A percentile compares a stretch with the other conserved stretches of the same genome.
Evolutionary conservation across 495 filamentous ascomycete genomes (phyloP).

Genomic region (Chaetomium fimeti): DNA sequence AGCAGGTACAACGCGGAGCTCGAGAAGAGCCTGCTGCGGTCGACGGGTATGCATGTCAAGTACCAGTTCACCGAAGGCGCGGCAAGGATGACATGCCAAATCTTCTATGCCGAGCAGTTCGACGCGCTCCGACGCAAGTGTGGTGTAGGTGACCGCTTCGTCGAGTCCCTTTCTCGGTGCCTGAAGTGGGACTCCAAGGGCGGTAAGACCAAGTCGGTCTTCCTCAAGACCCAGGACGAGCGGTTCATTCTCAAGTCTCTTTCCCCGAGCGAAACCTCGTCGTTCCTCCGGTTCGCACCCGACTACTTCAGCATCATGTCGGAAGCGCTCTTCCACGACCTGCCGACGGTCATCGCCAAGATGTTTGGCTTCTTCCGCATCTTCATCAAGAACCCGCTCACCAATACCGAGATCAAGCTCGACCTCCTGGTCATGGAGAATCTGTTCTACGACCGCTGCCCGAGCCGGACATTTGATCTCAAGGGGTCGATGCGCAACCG

Average conservation of each 20-base stretch:
- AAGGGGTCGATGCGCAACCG: slow-evolving; percentile 99
- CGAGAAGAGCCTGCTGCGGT: slow-evolving; percentile 72
- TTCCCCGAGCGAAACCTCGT: slow-evolving; percentile 83
- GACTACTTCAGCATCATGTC: slow-evolving; percentile 98
- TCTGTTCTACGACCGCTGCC: slow-evolving; percentile 91
- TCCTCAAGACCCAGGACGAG: slow-evolving; percentile 94
- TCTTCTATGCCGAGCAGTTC: slow-evolving; percentile 97
- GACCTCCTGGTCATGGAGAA: slow-evolving; percentile 98
- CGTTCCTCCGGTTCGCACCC: slow-evolving; percentile 91
- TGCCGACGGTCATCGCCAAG: slow-evolving; percentile 96
- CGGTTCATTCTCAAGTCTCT: slow-evolving; percentile 79
- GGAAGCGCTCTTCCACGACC: slow-evolving; percentile 90
- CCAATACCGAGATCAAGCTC: slow-evolving; percentile 91
- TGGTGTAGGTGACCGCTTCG: slow-evolving; percentile 86
- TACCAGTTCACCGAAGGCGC: slow-evolving; percentile 90
- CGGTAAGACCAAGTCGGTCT: slow-evolving; percentile 97
- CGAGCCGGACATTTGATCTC: slow-evolving; percentile 92
- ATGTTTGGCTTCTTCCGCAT: slow-evolving; percentile 99
- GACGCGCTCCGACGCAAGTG: slow-evolving; percentile 91
- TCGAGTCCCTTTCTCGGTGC: slow-evolving; percentile 92
- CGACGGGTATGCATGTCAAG: slow-evolving; percentile 86
- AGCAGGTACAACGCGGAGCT: slow-evolving; percentile 47
- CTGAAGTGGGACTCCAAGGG: slow-evolving; percentile 98
- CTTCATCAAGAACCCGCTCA: slow-evolving; percentile 89
- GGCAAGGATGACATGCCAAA: slow-evolving; percentile 93